A percentile compares a stretch with the other conserved stretches of the same genome.
Evolutionary conservation across 208 protist genomes (phyloP).

Genomic region (Lotmaria passim): DNA sequence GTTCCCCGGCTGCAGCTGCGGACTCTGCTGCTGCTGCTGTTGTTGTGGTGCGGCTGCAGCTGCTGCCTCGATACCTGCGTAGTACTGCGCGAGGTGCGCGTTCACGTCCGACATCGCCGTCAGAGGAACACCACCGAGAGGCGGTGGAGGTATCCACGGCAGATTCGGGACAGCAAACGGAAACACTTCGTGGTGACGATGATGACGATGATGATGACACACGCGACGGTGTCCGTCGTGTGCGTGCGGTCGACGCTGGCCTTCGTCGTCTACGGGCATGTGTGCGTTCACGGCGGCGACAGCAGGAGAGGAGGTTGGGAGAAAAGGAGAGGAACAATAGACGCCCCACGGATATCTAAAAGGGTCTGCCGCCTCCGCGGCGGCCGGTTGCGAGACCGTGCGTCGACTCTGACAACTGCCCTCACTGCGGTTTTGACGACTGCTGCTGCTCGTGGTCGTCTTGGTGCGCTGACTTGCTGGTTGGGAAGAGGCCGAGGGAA

Average conservation of each 20-base stretch:
- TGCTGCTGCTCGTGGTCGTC: not conserved
- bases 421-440: not conserved
- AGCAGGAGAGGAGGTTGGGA: not conserved
- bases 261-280: not conserved
- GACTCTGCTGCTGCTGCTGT: not conserved
- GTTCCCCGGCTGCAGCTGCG: too few species aligned
- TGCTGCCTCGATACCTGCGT: not conserved
- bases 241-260: too few species aligned
- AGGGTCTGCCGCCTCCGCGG: not conserved
- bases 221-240: too few species aligned
- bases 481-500: slow-evolving; percentile 14
- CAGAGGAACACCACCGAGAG: slow-evolving; percentile 17
- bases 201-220: not conserved
- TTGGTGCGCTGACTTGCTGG: slow-evolving; percentile 14
- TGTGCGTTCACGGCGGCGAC: not conserved
- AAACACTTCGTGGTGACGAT: not conserved
- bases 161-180: slow-evolving; percentile 20
- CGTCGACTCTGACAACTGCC: not conserved
- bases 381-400: not conserved
- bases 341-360: not conserved
- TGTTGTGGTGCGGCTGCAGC: not conserved
- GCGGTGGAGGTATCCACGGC: slow-evolving; percentile 46
- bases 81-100: slow-evolving; percentile 25
- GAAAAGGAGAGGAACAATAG: not conserved
- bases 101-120: slow-evolving; percentile 6